Evolutionary conservation across 129 eudicot genomes (phyloP).

Genomic region (Apium graveolens): DNA sequence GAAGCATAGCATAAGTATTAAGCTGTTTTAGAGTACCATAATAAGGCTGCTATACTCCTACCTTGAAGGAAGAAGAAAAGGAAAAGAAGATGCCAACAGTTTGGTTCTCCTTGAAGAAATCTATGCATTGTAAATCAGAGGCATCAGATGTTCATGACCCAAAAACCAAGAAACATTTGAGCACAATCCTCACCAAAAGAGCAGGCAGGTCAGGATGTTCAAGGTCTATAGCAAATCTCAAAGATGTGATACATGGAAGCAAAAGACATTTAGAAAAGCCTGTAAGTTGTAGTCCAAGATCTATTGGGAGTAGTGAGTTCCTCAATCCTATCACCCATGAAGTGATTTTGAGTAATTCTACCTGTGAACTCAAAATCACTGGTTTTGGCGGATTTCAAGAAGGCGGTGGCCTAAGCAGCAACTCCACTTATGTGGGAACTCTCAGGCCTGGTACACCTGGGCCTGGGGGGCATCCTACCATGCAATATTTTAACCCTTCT

Average conservation of each 20-base stretch:
- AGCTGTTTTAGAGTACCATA: background rate
- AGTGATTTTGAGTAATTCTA: constrained; percentile 60
- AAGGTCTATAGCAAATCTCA: constrained; percentile 80
- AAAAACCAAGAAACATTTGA: constrained; percentile 46
- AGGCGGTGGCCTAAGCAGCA: constrained; percentile 15
- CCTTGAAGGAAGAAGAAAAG: background rate
- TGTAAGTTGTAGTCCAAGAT: constrained; percentile 80
- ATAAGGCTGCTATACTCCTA: background rate
- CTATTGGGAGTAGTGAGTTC: constrained; percentile 86
- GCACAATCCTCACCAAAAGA: constrained; percentile 59
- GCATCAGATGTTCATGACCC: constrained; percentile 79
- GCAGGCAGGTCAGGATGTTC: constrained; percentile 75
- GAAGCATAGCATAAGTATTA: background rate
- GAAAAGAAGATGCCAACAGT: constrained; percentile 44
- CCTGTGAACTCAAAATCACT: constrained; percentile 73
- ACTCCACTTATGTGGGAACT: constrained; percentile 51
- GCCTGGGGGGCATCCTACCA: constrained; percentile 51
- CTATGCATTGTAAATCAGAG: constrained; percentile 79
- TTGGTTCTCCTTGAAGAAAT: constrained; percentile 80
- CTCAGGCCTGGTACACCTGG: constrained; percentile 58
- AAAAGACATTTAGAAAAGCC: constrained; percentile 66
- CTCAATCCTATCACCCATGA: constrained; percentile 75
- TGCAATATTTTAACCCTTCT: constrained; percentile 41
- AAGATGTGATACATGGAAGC: constrained; percentile 91
- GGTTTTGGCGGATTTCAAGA: constrained; percentile 35